Conservation (phyloP, 31 red algal species). For the Porphyra umbilicalis region DNA sequence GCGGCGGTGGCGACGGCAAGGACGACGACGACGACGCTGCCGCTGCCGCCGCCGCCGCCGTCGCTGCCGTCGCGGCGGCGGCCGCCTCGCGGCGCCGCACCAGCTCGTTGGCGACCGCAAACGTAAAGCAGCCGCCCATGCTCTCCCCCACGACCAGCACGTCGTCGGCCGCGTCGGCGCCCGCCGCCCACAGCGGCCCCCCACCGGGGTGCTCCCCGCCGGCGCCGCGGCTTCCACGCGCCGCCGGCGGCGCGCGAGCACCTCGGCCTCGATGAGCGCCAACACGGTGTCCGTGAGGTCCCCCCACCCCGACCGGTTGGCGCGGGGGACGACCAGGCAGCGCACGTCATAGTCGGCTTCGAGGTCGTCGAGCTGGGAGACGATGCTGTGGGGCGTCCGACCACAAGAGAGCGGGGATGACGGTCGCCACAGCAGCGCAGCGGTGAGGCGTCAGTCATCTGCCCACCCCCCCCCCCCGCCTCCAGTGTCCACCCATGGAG, state of each 20-base stretch:
- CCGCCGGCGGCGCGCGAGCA: not conserved
- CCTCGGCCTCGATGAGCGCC: slow-evolving; percentile 33
- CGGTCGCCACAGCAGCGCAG: too few species aligned
- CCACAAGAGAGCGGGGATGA: too few species aligned
- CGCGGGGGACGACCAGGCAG: slow-evolving; percentile 36
- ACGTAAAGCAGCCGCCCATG: slow-evolving; percentile 57
- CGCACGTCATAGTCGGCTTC: slow-evolving; percentile 62
- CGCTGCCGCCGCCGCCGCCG: not conserved
- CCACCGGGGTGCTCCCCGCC: not conserved
- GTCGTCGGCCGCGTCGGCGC: not conserved
- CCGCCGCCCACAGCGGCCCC: not conserved
- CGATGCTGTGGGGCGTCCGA: slow-evolving; percentile 16
- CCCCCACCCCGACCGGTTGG: slow-evolving; percentile 30
- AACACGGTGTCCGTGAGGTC: slow-evolving; percentile 24
- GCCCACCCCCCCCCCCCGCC: too few species aligned
- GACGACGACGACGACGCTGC: not conserved
- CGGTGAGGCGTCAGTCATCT: not conserved
- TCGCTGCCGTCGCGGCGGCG: not conserved
- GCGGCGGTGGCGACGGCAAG: not conserved
- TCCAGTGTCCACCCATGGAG: too few species aligned
- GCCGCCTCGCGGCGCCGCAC: not conserved
- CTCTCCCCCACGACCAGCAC: slow-evolving; percentile 60
- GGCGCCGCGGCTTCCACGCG: not conserved
- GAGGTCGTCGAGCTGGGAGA: slow-evolving; percentile 38
- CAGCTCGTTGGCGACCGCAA: slow-evolving; percentile 31